phyloP scores from a whole-genome alignment of 2,329 filamentous ascomycete species.

The Penicillium sp. region DNA sequence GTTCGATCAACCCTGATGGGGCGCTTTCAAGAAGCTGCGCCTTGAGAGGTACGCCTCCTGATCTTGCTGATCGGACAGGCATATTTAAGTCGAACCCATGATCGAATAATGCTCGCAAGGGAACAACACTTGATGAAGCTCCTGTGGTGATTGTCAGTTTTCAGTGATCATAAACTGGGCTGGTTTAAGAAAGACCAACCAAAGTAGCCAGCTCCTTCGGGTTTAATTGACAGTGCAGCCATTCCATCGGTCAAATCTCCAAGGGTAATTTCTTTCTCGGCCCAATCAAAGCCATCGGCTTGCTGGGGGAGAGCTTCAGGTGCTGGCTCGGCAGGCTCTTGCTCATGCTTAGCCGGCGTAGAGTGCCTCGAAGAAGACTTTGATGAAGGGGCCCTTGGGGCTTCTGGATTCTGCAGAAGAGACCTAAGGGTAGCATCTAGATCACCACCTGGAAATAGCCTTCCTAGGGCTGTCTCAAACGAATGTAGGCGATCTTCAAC shows the following conservation, averaged over 20 bases:
- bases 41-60: slow-evolving; percentile 37
- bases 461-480: slow-evolving; percentile 41
- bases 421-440: slow-evolving; percentile 42
- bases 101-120: slow-evolving; percentile 39
- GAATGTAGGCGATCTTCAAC: slow-evolving; percentile 43
- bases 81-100: slow-evolving; percentile 44
- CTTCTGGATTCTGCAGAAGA: slow-evolving; percentile 39
- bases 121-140: slow-evolving; percentile 43
- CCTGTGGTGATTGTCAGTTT: slow-evolving; percentile 20
- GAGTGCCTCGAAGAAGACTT: slow-evolving; percentile 42
- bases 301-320: slow-evolving; percentile 48
- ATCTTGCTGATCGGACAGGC: slow-evolving; percentile 30
- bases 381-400: slow-evolving; percentile 35
- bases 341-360: slow-evolving; percentile 36
- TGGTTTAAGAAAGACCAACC: slow-evolving; percentile 21
- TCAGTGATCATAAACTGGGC: background rate
- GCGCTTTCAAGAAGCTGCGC: slow-evolving; percentile 40
- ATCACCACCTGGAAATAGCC: slow-evolving; percentile 42
- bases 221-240: slow-evolving; percentile 43
- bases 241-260: slow-evolving; percentile 44
- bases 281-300: slow-evolving; percentile 42
- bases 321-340: slow-evolving; percentile 36
- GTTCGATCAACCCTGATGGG: slow-evolving; percentile 41
- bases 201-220: slow-evolving; percentile 43
- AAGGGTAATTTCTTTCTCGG: slow-evolving; percentile 40